phyloP scores from a whole-genome alignment of 768 basidiomycete genomes.

The Lepiota venenata region DNA sequence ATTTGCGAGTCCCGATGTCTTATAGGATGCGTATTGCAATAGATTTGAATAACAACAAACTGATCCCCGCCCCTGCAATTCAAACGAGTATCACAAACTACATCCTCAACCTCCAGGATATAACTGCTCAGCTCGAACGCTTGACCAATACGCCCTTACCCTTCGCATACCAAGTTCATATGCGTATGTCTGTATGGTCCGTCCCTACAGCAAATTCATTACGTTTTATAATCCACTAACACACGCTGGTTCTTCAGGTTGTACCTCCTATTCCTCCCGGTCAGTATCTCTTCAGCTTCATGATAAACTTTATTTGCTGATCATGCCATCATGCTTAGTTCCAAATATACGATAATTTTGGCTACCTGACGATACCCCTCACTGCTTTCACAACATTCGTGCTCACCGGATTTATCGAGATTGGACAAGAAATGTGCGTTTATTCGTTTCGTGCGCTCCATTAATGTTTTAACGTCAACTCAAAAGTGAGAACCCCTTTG shows the following conservation, averaged over 20 bases:
- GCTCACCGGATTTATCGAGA: slow-evolving; percentile 58
- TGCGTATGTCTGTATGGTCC: slow-evolving; percentile 60
- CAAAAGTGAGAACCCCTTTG: not conserved
- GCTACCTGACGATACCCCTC: slow-evolving; percentile 50
- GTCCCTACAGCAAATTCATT: slow-evolving; percentile 23
- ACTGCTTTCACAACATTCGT: slow-evolving; percentile 56
- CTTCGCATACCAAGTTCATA: slow-evolving; percentile 67
- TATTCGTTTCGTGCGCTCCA: not conserved
- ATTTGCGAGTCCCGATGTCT: not conserved
- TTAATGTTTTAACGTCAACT: too few relatives aligned
- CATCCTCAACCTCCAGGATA: slow-evolving; percentile 50
- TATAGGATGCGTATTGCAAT: not conserved
- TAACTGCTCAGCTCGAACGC: slow-evolving; percentile 55
- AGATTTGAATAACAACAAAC: slow-evolving; percentile 9
- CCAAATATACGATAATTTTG: slow-evolving; percentile 43
- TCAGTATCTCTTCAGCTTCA: slow-evolving; percentile 27
- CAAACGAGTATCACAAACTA: slow-evolving; percentile 26
- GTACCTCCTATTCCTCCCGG: slow-evolving; percentile 40
- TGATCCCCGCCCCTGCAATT: not conserved
- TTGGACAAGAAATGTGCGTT: slow-evolving; percentile 56
- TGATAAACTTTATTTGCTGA: slow-evolving; percentile 11
- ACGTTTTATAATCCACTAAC: slow-evolving; percentile 4
- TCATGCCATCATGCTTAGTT: slow-evolving; percentile 29
- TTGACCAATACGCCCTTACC: slow-evolving; percentile 64
- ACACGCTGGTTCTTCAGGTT: slow-evolving; percentile 28